phyloP scores from a whole-genome alignment of 169 alveolate genomes.

The Eimeria sp. region DNA sequence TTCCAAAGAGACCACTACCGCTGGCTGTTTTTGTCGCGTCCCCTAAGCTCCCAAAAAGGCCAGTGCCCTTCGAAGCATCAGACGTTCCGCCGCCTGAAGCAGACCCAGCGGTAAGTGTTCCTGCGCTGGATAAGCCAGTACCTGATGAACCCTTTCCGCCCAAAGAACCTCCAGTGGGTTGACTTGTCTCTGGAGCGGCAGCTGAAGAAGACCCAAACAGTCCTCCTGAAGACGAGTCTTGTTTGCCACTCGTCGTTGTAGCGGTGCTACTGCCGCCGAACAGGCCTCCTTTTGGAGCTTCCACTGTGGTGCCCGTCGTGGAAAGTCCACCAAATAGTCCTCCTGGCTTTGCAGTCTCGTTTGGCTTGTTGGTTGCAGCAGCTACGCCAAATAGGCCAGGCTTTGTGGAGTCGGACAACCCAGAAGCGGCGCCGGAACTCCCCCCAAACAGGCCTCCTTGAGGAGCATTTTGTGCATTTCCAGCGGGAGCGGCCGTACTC shows the following conservation, averaged over 20 bases:
- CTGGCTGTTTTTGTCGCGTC: conserved; percentile 48
- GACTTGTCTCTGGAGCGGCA: not conserved
- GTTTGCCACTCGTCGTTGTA: conserved; percentile 16
- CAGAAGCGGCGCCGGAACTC: conserved; percentile 41
- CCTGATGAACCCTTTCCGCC: conserved; percentile 28
- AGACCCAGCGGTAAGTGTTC: not conserved
- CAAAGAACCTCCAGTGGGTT: conserved; percentile 50
- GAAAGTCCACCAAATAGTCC: conserved; percentile 61
- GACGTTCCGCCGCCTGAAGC: not conserved
- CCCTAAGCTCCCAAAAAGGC: conserved; percentile 58
- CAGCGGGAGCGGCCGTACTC: conserved; percentile 7
- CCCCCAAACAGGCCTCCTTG: conserved; percentile 59
- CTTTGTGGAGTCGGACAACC: conserved; percentile 4
- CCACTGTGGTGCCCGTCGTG: conserved; percentile 20
- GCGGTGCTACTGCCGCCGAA: conserved; percentile 32
- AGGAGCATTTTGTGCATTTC: conserved; percentile 33
- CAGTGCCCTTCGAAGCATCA: conserved; percentile 25
- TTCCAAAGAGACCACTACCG: conserved; percentile 60
- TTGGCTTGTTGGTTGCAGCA: conserved; percentile 6
- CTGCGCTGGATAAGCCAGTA: conserved; percentile 10
- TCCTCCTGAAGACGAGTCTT: conserved; percentile 5
- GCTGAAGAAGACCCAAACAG: conserved; percentile 23
- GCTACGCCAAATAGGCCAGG: conserved; percentile 60
- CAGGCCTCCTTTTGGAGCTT: conserved; percentile 26
- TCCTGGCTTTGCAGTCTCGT: conserved; percentile 10